Evolutionary conservation across 163 green algal species (phyloP).

Genomic region (Coccomyxa subellipsoidea): DNA sequence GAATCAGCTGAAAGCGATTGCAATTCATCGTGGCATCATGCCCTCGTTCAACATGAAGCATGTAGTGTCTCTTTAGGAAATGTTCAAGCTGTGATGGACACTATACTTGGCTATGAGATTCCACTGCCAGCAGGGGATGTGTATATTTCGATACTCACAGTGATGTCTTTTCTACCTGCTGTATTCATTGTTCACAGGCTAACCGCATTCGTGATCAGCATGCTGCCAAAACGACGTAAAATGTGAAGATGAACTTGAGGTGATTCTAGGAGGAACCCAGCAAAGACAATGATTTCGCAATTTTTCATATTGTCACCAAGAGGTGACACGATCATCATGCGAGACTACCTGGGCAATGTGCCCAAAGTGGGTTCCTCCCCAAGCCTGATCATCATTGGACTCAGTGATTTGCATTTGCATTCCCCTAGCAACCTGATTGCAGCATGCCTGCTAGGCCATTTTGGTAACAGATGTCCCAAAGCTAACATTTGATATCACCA

Average conservation of each 20-base stretch:
- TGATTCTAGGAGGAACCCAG: background rate
- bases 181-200: slow-evolving; percentile 39
- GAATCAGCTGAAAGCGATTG: too few relatives aligned
- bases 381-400: background rate
- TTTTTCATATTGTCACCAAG: slow-evolving; percentile 89
- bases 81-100: too few relatives aligned
- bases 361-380: slow-evolving; percentile 48
- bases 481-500: too few relatives aligned
- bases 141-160: slow-evolving; percentile 40
- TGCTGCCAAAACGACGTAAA: background rate
- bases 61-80: background rate
- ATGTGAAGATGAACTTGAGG: background rate
- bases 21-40: too few relatives aligned
- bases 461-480: too few relatives aligned
- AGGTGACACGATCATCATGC: slow-evolving; percentile 90
- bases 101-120: slow-evolving; percentile 42
- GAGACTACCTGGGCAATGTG: slow-evolving; percentile 90
- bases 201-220: slow-evolving; percentile 9
- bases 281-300: slow-evolving; percentile 79
- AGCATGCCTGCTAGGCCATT: too few relatives aligned
- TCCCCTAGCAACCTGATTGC: too few relatives aligned
- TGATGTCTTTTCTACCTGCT: slow-evolving; percentile 47
- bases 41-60: too few relatives aligned
- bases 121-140: slow-evolving; percentile 51
- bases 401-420: too few relatives aligned